A percentile compares a stretch with the other conserved stretches of the same genome.
Evolutionary conservation across 129 eudicot genomes (phyloP).

Genomic region (Helianthus tuberosus): DNA sequence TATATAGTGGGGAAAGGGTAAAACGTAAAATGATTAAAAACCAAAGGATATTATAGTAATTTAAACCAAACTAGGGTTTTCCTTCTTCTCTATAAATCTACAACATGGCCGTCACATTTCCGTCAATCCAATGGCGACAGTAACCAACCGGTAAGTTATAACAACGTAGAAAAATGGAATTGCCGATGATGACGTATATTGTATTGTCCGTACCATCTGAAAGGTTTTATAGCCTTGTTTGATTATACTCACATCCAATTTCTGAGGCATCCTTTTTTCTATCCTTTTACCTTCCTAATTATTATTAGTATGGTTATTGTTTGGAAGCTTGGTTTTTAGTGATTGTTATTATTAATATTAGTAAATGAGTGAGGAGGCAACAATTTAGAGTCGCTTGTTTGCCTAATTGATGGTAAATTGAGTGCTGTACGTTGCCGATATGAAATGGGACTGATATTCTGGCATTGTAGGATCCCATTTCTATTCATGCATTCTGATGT

Average conservation of each 20-base stretch:
- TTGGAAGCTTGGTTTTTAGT: too few relatives aligned
- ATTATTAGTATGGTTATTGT: too few relatives aligned
- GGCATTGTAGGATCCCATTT: constrained; percentile 25
- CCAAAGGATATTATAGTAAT: not conserved
- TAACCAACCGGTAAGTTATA: not conserved
- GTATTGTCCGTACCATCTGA: constrained; percentile 46
- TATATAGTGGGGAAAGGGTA: too few relatives aligned
- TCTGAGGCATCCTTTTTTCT: constrained; percentile 22
- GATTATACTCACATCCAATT: constrained; percentile 27
- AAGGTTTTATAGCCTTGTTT: not conserved
- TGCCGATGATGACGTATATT: constrained; percentile 38
- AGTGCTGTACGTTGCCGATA: constrained; percentile 45
- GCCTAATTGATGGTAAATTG: constrained; percentile 22
- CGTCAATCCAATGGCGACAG: not conserved
- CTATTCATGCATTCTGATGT: constrained; percentile 32
- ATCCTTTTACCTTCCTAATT: not conserved
- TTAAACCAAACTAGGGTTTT: constrained; percentile 1
- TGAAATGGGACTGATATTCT: constrained; percentile 35
- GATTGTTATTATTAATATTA: too few relatives aligned
- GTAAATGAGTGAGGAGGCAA: constrained; percentile 15
- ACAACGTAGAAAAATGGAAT: not conserved
- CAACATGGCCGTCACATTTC: not conserved
- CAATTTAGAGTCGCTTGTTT: constrained; percentile 39
- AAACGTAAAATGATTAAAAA: too few relatives aligned
- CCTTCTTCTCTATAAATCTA: not conserved